phyloP scores from a whole-genome alignment of 164 flowering plant genomes.

The Santalum album region DNA sequence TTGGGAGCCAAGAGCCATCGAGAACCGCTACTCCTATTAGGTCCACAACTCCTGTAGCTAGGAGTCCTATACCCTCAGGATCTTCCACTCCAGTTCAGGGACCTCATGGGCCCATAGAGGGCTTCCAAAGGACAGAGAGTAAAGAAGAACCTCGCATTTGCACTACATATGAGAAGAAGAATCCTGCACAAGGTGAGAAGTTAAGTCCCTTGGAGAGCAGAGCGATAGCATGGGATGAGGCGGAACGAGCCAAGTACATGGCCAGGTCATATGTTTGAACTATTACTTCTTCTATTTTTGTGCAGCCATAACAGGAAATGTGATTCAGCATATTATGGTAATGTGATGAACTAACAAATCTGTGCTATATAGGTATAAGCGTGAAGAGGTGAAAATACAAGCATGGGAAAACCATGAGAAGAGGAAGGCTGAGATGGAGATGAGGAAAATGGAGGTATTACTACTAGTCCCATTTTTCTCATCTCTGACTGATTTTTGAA shows the following conservation, averaged over 20 bases:
- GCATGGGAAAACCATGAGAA: conserved; percentile 97
- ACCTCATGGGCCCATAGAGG: conserved; percentile 26
- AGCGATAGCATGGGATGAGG: conserved; percentile 97
- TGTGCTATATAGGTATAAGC: conserved; percentile 53
- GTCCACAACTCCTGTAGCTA: conserved; percentile 53
- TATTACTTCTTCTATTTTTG: too few species aligned
- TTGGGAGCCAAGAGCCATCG: conserved; percentile 89
- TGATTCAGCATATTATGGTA: background rate
- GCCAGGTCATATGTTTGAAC: conserved; percentile 67
- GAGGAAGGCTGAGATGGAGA: conserved; percentile 90
- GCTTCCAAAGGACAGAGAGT: conserved; percentile 22
- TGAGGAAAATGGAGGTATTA: conserved; percentile 82
- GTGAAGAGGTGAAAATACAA: conserved; percentile 89
- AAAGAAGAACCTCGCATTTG: conserved; percentile 21
- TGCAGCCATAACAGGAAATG: too few species aligned
- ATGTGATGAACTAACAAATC: too few species aligned
- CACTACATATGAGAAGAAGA: conserved; percentile 14
- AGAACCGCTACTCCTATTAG: conserved; percentile 79
- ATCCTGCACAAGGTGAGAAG: conserved; percentile 26
- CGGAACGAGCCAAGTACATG: conserved; percentile 80
- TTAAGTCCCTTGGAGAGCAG: conserved; percentile 50
- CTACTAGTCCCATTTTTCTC: background rate
- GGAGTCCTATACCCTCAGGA: conserved; percentile 72
- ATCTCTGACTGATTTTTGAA: background rate
- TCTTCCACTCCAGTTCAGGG: conserved; percentile 58